Evolutionary conservation across 2,329 filamentous ascomycete genomes (phyloP), one percentile per base, ranked within the genome.

Genomic region (Mycocentrospora acerina): DNA sequence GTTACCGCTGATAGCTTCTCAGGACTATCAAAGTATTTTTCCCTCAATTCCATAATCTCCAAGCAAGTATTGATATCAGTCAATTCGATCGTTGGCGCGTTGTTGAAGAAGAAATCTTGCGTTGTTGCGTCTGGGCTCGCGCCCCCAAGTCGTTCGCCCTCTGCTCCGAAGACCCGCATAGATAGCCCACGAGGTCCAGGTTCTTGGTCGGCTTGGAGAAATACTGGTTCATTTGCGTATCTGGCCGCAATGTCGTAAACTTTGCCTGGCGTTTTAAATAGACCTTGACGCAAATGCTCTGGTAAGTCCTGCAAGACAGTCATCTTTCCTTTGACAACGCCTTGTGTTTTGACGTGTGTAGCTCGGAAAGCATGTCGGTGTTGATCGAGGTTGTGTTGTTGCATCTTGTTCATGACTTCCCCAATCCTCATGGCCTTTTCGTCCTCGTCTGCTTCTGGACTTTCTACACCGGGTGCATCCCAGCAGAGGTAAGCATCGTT

Each of bases 301-400:
- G 66, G 57, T 3, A 68, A 32, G 15, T 52, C 27, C 2, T 33
- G 14, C 22, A 41, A 32, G 9, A 50, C 40, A 3, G 30, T 51
- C 4, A 51, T 14, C n/a, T 32, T 49, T 12, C 51, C 51, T 17
- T 53, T 53, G 4, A 55, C 44, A 52, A 48, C 66, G 17, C 58
- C 52, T 19, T 52, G 47, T 13, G 47, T 52, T 50, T 66, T 66
- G 32, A 68, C 48, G 36, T 68, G 59, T 7, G 61, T 68, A 24
- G 64, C 66, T n/a, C 65, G 62, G 24, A 65, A 55, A 29, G 55
- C 64, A 46, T 67, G 65, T 28, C 57, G 55, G 43, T 69, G 60
- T 40, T 64, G 61, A 37, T 68, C 63, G 55, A 68, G 67, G 30
- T 68, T 67, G 53, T 67, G 66, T 57, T 69, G 66, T 43, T 70